Percentiles rank a stretch among this genome's conserved stretches.
phyloP scores from a whole-genome alignment of 768 basidiomycete species.

The Lactifluus echinatus region DNA sequence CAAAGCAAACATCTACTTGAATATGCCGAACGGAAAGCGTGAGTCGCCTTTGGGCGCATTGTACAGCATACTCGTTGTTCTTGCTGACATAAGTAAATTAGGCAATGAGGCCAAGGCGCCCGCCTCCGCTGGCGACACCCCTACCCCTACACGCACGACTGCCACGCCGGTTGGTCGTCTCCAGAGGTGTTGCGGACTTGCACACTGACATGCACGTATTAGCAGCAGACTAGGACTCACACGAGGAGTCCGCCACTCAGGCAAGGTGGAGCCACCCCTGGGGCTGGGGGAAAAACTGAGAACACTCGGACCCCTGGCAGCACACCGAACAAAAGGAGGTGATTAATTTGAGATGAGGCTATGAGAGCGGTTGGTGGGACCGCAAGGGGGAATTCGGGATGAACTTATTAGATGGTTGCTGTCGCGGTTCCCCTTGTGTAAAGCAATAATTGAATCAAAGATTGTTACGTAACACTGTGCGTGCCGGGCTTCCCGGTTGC shows the following conservation, averaged over 20 bases:
- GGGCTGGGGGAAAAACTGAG: neutral
- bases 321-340: neutral
- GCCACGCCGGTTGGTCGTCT: neutral
- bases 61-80: neutral
- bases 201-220: neutral
- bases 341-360: neutral
- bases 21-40: slow-evolving; percentile 12
- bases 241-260: neutral
- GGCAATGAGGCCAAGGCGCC: neutral
- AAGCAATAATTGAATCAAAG: too few relatives aligned
- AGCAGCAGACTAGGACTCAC: neutral
- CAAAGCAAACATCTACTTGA: slow-evolving; percentile 6
- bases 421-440: too few relatives aligned
- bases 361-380: too few relatives aligned
- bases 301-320: neutral
- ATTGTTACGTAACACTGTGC: too few relatives aligned
- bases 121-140: neutral
- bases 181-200: neutral
- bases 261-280: neutral
- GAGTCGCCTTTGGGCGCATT: neutral
- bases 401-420: too few relatives aligned
- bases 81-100: neutral
- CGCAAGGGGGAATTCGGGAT: too few relatives aligned
- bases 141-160: neutral
- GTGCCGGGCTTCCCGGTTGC: too few relatives aligned